Evolutionary conservation across 805 yeast species (phyloP).

Genomic region (Nakazawaea molendinolei): DNA sequence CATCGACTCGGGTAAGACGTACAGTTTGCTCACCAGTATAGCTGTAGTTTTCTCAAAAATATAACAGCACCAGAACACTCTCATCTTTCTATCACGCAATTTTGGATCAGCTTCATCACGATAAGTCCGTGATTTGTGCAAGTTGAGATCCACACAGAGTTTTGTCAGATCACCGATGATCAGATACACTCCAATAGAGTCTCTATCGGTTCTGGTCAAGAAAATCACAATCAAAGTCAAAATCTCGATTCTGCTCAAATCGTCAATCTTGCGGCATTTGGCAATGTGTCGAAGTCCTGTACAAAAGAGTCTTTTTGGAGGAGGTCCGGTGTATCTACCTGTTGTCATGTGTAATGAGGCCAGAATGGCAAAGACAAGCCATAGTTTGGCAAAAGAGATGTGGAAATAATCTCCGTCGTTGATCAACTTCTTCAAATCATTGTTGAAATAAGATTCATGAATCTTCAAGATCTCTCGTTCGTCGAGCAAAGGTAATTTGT

Average conservation of each 20-base stretch:
- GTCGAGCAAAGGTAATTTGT: constrained; percentile 49
- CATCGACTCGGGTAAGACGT: constrained; percentile 42
- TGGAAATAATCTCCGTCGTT: constrained; percentile 39
- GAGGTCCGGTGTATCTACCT: constrained; percentile 48
- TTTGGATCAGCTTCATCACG: constrained; percentile 18
- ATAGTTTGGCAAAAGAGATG: constrained; percentile 48
- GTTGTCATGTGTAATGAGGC: constrained; percentile 48
- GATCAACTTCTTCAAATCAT: constrained; percentile 24
- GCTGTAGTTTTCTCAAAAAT: constrained; percentile 56
- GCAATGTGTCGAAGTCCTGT: constrained; percentile 53
- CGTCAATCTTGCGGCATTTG: constrained; percentile 33
- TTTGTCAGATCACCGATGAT: constrained; percentile 48
- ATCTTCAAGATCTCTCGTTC: constrained; percentile 45
- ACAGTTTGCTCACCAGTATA: constrained; percentile 55
- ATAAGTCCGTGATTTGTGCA: constrained; percentile 32
- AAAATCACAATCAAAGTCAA: constrained; percentile 46
- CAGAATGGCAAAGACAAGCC: constrained; percentile 46
- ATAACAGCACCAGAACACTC: constrained; percentile 62
- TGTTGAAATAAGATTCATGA: constrained; percentile 40
- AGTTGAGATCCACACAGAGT: constrained; percentile 30
- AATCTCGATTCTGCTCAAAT: constrained; percentile 44
- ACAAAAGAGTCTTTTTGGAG: constrained; percentile 49
- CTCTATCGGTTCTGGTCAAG: constrained; percentile 54
- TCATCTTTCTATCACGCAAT: constrained; percentile 33
- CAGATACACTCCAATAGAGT: constrained; percentile 45